A percentile compares a stretch with the other conserved stretches of the same genome.
Evolutionary conservation across 1,284 basidiomycete genomes (phyloP).

Genomic region (Volvariella surrecta): DNA sequence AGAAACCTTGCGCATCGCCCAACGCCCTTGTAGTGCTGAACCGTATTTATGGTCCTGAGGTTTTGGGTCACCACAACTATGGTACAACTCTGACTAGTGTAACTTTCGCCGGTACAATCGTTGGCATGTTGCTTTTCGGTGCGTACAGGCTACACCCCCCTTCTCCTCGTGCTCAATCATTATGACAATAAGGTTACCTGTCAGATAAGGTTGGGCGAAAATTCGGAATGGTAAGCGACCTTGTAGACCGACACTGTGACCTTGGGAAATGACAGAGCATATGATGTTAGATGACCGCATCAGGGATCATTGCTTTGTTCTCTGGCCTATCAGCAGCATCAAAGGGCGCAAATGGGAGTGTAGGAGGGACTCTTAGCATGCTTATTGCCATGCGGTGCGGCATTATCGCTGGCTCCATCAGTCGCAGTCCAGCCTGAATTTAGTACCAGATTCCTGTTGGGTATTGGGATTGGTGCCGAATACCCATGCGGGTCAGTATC

Average conservation of each 20-base stretch:
- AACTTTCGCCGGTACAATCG: slow-evolving; percentile 75
- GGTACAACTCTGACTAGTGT: slow-evolving; percentile 58
- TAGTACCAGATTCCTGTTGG: slow-evolving; percentile 60
- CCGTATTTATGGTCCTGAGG: slow-evolving; percentile 51
- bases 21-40: slow-evolving; percentile 40
- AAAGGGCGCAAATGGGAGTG: slow-evolving; percentile 66
- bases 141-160: slow-evolving; percentile 5
- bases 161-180: slow-evolving; percentile 1
- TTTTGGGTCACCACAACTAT: slow-evolving; percentile 42
- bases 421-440: slow-evolving; percentile 2
- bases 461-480: slow-evolving; percentile 82
- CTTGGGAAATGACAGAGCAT: no score
- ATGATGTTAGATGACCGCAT: slow-evolving; percentile 68
- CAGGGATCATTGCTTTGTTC: slow-evolving; percentile 74
- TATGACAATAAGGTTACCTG: slow-evolving; percentile 42
- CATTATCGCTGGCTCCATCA: no score
- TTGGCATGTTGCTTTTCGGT: slow-evolving; percentile 76
- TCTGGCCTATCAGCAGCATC: slow-evolving; percentile 81
- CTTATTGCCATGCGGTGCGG: slow-evolving; percentile 71
- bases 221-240: slow-evolving; percentile 66
- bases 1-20: neutral
- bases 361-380: slow-evolving; percentile 68
- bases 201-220: slow-evolving; percentile 87
- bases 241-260: no score
- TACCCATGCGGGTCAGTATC: slow-evolving; percentile 93